phyloP scores from a whole-genome alignment of 495 filamentous ascomycete genomes.

The Delitschia confertaspora region DNA sequence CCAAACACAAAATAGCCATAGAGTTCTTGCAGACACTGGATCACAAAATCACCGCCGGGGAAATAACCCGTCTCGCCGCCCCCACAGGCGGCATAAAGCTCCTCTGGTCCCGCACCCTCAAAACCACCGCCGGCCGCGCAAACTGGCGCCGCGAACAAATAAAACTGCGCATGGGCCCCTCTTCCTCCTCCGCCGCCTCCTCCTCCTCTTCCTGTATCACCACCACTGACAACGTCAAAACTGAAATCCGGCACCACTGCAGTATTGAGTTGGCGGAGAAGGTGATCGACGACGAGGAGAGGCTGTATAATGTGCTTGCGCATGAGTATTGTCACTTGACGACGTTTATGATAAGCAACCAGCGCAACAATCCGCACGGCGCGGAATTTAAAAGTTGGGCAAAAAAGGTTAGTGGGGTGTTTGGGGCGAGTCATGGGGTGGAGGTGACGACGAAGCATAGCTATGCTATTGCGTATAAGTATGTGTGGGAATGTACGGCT shows the following conservation, averaged over 20 bases:
- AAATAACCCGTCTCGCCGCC: constrained; percentile 50
- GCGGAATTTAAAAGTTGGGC: constrained; percentile 71
- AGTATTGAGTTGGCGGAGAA: constrained; percentile 82
- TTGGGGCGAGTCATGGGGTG: constrained; percentile 46
- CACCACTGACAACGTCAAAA: constrained; percentile 12
- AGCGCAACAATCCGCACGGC: constrained; percentile 67
- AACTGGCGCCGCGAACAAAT: constrained; percentile 61
- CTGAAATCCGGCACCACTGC: constrained; percentile 51
- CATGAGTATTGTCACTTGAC: constrained; percentile 95
- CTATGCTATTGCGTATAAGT: constrained; percentile 86
- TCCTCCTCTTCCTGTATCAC: too few relatives aligned
- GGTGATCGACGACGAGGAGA: constrained; percentile 62
- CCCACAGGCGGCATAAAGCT: constrained; percentile 69
- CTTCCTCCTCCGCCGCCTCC: too few relatives aligned
- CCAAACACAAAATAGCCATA: constrained; percentile 58
- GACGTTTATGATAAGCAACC: constrained; percentile 68
- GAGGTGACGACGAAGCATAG: constrained; percentile 76
- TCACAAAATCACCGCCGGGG: constrained; percentile 49
- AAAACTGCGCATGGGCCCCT: constrained; percentile 30
- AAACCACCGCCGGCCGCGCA: constrained; percentile 79
- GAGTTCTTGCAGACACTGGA: constrained; percentile 70
- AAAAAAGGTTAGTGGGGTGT: constrained; percentile 41
- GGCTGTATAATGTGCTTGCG: constrained; percentile 75
- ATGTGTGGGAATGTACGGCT: constrained; percentile 67
- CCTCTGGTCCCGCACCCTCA: constrained; percentile 75